phyloP scores from a whole-genome alignment of 495 filamentous ascomycete species.

The Aspergillus asperescens region DNA sequence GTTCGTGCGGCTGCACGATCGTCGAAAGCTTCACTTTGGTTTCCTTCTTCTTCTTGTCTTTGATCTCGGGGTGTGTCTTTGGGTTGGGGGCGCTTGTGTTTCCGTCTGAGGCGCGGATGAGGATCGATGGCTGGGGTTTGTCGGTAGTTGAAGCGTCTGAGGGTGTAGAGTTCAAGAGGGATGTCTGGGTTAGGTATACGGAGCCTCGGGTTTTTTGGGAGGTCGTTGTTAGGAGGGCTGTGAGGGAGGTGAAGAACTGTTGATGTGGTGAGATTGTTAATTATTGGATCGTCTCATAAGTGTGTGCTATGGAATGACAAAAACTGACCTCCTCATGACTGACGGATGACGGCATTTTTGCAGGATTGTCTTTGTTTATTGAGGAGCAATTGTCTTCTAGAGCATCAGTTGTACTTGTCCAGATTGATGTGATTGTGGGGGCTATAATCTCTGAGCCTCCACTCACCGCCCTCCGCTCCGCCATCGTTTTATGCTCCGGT shows the following conservation, averaged over 20 bases:
- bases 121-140: slow-evolving; percentile 52
- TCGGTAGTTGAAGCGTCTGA: slow-evolving; percentile 40
- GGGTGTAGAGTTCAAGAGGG: slow-evolving; percentile 22
- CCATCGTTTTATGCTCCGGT: slow-evolving; percentile 10
- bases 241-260: slow-evolving; percentile 86
- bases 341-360: slow-evolving; percentile 53
- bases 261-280: no score
- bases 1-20: slow-evolving; percentile 63
- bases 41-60: slow-evolving; percentile 29
- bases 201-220: slow-evolving; percentile 68
- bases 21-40: slow-evolving; percentile 80
- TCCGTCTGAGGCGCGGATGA: slow-evolving; percentile 82
- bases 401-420: neutral
- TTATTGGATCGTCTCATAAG: slow-evolving; percentile 8
- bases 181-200: slow-evolving; percentile 82
- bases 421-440: slow-evolving; percentile 5
- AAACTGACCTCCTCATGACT: slow-evolving; percentile 66
- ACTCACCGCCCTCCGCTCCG: slow-evolving; percentile 22
- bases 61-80: slow-evolving; percentile 22
- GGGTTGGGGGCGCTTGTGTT: slow-evolving; percentile 42
- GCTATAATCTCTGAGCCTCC: slow-evolving; percentile 2
- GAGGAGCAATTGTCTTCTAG: neutral
- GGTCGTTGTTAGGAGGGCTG: slow-evolving; percentile 63
- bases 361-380: slow-evolving; percentile 7
- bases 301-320: neutral